Conservation (phyloP, 306 rosid genomes). For the Lagenaria siceraria region DNA sequence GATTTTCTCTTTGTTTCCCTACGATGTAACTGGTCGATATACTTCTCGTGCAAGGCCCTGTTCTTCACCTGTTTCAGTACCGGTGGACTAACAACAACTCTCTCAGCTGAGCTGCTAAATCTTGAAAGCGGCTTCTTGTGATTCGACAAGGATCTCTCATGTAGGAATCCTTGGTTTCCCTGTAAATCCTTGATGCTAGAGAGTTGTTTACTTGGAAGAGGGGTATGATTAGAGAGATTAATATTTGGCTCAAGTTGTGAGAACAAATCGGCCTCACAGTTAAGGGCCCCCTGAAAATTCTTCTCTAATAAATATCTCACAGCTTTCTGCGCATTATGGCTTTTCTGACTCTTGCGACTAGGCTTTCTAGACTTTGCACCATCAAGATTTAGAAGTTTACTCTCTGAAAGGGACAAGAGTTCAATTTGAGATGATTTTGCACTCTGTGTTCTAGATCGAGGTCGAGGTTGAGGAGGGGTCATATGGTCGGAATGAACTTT, state of each 20-base stretch:
- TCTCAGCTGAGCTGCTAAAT: conserved; percentile 23
- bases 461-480: conserved; percentile 56
- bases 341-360: conserved; percentile 28
- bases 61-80: conserved; percentile 68
- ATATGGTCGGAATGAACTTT: conserved; percentile 39
- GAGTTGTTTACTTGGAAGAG: conserved; percentile 6
- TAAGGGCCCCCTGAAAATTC: conserved; percentile 25
- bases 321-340: conserved; percentile 32
- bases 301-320: conserved; percentile 31
- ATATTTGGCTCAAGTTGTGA: conserved; percentile 55
- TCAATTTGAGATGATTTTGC: conserved; percentile 30
- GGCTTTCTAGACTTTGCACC: conserved; percentile 20
- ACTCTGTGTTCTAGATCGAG: conserved; percentile 48
- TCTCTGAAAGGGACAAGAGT: conserved; percentile 42
- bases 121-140: conserved; percentile 43
- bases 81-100: conserved; percentile 52
- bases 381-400: conserved; percentile 45
- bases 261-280: conserved; percentile 56
- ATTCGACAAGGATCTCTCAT: conserved; percentile 32
- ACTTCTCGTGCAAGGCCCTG: conserved; percentile 60
- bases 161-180: conserved; percentile 25
- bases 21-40: conserved; percentile 54
- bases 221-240: neutral
- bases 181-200: conserved; percentile 43
- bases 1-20: conserved; percentile 59